Conservation (phyloP, 2,329 filamentous ascomycete genomes). For the Clarireedia homoeocarpa region DNA sequence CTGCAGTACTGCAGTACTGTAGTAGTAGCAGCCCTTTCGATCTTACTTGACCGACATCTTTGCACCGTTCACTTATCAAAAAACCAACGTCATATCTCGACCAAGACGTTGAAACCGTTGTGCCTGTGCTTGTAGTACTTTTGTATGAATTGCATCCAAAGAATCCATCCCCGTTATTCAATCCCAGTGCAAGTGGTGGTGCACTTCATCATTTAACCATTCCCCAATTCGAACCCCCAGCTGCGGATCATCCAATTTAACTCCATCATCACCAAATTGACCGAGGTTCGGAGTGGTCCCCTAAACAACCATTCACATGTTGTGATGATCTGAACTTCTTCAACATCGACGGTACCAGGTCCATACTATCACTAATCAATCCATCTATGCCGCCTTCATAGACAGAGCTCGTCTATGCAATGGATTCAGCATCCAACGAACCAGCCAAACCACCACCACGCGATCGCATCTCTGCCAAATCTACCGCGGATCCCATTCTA, state of each 20-base stretch:
- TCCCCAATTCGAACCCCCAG: neutral
- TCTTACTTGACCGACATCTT: too few relatives aligned
- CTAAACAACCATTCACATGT: slow-evolving; percentile 7
- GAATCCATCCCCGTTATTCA: too few relatives aligned
- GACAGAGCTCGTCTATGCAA: slow-evolving; percentile 1
- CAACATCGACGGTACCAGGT: neutral
- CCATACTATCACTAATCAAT: neutral
- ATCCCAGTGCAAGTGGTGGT: too few relatives aligned
- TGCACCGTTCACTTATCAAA: too few relatives aligned
- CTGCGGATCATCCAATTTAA: slow-evolving; percentile 3
- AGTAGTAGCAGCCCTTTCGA: too few relatives aligned
- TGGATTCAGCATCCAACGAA: slow-evolving; percentile 16
- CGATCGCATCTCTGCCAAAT: slow-evolving; percentile 24
- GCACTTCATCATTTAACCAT: neutral
- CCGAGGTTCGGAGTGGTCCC: neutral
- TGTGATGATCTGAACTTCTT: neutral
- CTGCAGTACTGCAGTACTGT: too few relatives aligned
- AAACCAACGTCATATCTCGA: too few relatives aligned
- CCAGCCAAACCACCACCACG: slow-evolving; percentile 12
- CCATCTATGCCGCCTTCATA: neutral
- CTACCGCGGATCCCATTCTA: slow-evolving; percentile 58
- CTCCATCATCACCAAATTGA: neutral
- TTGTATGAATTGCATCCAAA: too few relatives aligned
- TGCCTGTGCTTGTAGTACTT: too few relatives aligned
- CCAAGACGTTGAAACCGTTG: too few relatives aligned